A percentile compares a stretch with the other conserved stretches of the same genome.
Evolutionary conservation across 345 rosid species (phyloP).

Genomic region (Viola odorata): DNA sequence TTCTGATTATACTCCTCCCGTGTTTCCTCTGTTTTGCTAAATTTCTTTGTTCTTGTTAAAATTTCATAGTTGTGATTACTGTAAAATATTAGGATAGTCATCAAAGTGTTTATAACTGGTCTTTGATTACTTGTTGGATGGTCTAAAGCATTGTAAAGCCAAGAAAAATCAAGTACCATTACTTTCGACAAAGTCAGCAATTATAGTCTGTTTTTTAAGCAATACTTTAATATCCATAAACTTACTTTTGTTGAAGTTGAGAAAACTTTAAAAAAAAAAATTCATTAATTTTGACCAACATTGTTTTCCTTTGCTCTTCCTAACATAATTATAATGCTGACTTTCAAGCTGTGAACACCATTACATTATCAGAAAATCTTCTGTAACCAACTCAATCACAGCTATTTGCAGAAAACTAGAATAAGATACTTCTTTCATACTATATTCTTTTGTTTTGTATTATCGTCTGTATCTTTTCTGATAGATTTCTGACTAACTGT

Average conservation of each 20-base stretch:
- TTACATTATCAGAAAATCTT: too few species aligned
- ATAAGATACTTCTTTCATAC: too few species aligned
- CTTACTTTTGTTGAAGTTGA: neutral
- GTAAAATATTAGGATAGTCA: too few species aligned
- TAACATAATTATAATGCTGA: too few species aligned
- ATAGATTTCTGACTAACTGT: too few species aligned
- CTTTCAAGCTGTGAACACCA: too few species aligned
- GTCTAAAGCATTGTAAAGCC: neutral
- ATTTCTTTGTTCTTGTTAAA: neutral
- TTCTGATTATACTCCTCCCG: neutral
- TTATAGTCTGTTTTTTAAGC: constrained; percentile 5
- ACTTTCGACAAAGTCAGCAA: constrained; percentile 21
- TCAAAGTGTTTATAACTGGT: neutral
- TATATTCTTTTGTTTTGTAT: too few species aligned
- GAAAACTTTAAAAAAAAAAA: neutral
- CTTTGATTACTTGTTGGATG: neutral
- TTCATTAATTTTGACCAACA: too few species aligned
- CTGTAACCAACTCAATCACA: too few species aligned
- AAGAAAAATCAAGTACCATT: neutral
- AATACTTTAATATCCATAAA: neutral
- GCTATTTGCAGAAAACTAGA: too few species aligned
- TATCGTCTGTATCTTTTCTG: too few species aligned
- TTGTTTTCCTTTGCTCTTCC: too few species aligned
- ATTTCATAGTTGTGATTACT: neutral
- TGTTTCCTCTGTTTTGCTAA: neutral